Percentiles rank a stretch among this genome's conserved stretches.
Evolutionary conservation across 179 eudicot species (phyloP).

Genomic region (Sideroxylon spinosum): DNA sequence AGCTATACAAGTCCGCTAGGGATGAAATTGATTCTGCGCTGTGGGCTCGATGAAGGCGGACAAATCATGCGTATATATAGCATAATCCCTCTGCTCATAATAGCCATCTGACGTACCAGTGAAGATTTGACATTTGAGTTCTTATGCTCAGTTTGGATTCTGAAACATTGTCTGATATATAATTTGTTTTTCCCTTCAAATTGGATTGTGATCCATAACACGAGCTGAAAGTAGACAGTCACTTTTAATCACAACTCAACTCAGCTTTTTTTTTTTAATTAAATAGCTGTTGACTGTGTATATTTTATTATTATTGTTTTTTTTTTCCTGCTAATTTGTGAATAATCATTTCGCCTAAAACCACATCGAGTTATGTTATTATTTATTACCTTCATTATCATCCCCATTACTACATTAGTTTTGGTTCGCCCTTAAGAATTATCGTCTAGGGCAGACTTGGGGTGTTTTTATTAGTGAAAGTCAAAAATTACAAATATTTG

Average conservation of each 20-base stretch:
- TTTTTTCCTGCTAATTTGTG: too few relatives aligned
- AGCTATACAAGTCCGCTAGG: slow-evolving; percentile 51
- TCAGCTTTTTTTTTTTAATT: too few relatives aligned
- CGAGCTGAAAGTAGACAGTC: neutral
- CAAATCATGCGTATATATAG: neutral
- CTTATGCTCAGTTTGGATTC: neutral
- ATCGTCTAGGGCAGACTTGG: too few relatives aligned
- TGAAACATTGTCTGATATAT: neutral
- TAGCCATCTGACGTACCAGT: neutral
- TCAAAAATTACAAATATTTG: too few relatives aligned
- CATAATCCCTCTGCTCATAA: neutral
- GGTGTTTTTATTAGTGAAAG: too few relatives aligned
- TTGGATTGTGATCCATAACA: neutral
- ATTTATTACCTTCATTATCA: too few relatives aligned
- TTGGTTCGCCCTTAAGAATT: too few relatives aligned
- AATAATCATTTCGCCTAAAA: too few relatives aligned
- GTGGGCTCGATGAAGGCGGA: slow-evolving; percentile 26
- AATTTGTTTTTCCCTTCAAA: neutral
- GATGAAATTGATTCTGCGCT: slow-evolving; percentile 52
- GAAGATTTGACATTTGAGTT: neutral
- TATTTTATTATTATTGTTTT: too few relatives aligned
- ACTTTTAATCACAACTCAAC: neutral
- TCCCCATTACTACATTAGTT: too few relatives aligned
- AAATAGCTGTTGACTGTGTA: too few relatives aligned
- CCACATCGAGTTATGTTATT: too few relatives aligned